Conservation (phyloP, 2,329 filamentous ascomycete genomes). For the Venturia pyrina region DNA sequence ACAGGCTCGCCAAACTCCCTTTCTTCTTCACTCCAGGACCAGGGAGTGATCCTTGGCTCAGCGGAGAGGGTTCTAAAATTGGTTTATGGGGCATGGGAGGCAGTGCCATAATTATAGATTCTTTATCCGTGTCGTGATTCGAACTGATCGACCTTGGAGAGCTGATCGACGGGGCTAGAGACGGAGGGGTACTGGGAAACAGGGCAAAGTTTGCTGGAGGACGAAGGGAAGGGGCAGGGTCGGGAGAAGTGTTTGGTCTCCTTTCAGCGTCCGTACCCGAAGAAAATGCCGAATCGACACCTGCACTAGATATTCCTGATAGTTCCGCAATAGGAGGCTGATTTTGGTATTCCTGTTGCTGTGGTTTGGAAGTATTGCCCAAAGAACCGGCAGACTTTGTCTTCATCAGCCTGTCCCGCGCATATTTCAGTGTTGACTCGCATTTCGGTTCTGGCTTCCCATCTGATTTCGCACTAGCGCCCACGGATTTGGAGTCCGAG, state of each 20-base stretch:
- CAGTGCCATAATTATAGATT: constrained; percentile 1
- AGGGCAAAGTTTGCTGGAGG: constrained; percentile 4
- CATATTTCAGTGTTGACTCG: not conserved
- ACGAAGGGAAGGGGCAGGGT: not conserved
- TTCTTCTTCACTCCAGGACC: constrained; percentile 6
- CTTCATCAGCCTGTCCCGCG: not conserved
- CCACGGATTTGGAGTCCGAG: not conserved
- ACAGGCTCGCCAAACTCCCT: not conserved
- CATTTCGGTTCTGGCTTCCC: not conserved
- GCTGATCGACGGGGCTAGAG: not conserved
- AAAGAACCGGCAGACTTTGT: not conserved
- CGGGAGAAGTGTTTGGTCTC: constrained; percentile 7
- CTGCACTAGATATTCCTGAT: not conserved
- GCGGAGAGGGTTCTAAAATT: not conserved
- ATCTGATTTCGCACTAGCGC: not conserved
- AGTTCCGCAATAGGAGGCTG: not conserved
- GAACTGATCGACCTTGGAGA: constrained; percentile 4
- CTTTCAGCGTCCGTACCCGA: not conserved
- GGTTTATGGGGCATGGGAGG: constrained; percentile 1
- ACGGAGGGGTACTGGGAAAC: constrained; percentile 1
- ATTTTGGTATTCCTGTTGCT: not conserved
- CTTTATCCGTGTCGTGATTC: not conserved
- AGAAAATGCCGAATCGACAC: constrained; percentile 9
- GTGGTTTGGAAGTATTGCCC: not conserved
- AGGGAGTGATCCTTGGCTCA: not conserved